Conservation (phyloP, 805 yeast species). For the Pichia scutulata region DNA sequence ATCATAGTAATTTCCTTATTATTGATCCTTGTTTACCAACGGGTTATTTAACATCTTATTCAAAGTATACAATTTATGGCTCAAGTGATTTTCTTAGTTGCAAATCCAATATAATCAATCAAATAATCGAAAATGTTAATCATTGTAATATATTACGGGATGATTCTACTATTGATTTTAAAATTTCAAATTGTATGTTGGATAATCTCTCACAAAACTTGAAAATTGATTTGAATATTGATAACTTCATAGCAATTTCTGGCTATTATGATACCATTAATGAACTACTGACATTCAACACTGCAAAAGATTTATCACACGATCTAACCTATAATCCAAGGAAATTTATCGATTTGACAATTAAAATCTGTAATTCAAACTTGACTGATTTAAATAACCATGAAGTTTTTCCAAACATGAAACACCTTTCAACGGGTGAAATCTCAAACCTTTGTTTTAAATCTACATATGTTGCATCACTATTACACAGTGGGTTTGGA, state of each 20-base stretch:
- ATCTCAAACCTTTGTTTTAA: slow-evolving; percentile 55
- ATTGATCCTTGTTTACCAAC: slow-evolving; percentile 53
- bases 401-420: slow-evolving; percentile 24
- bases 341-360: slow-evolving; percentile 36
- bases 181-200: slow-evolving; percentile 40
- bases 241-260: slow-evolving; percentile 56
- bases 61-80: slow-evolving; percentile 34
- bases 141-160: slow-evolving; percentile 13
- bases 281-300: slow-evolving; percentile 33
- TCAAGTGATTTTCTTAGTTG: slow-evolving; percentile 45
- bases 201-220: slow-evolving; percentile 33
- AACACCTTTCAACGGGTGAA: slow-evolving; percentile 19
- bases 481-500: slow-evolving; percentile 54
- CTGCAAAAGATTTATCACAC: slow-evolving; percentile 4
- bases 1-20: slow-evolving; percentile 14
- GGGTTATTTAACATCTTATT: slow-evolving; percentile 25
- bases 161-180: slow-evolving; percentile 13
- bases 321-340: slow-evolving; percentile 39
- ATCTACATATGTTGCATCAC: slow-evolving; percentile 49
- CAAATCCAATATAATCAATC: slow-evolving; percentile 30
- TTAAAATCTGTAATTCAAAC: slow-evolving; percentile 39
- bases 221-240: slow-evolving; percentile 40
- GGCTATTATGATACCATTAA: slow-evolving; percentile 60
- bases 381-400: slow-evolving; percentile 21
- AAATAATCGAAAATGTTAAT: slow-evolving; percentile 8